Evolutionary conservation across 495 filamentous ascomycete species (phyloP), one percentile per base, ranked within the genome.

Genomic region (Hypoxylon lienhwacheense): DNA sequence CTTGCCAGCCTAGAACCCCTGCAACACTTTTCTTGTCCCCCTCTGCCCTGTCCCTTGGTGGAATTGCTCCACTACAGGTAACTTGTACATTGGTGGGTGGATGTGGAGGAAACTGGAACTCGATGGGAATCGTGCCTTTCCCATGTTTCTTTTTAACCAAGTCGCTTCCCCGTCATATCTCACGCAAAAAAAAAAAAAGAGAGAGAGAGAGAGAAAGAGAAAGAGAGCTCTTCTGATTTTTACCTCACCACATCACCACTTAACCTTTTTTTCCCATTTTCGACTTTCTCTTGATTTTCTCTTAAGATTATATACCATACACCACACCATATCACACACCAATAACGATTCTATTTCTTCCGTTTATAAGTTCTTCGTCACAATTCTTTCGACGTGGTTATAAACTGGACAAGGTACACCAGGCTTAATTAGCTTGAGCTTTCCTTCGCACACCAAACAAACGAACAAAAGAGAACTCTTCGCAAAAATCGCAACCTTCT

Each of bases 111-210:
- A 63, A 55, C 53, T 52, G 48, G 61, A 48, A 52, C 44, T 57
- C 44, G 55, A 66, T 66, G 61, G 64, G 64, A 66, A 64, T 66
- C 53, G 47, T 62, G 45, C 50, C 61, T 67, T 67, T 67, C 65
- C 65, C 65, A 67, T 67, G 52, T 60, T 66, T 52, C 53, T 65
- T 64, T 62, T 65, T 62, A 67, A 67, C 48, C 58, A 55, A 60
- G 50, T 50, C 45, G 50, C 47, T 57, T 60, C 52, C n/a, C 50
- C 46, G 34, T 50, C 44, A 47, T 53, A 44, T 53, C 56, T 61
- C 61, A 53, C 49, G 41, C 35, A 37, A 42, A 32, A 62, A 53
- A 43, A 36, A n/a, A n/a, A n/a, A n/a, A n/a, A n/a, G n/a, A n/a
- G n/a, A n/a, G n/a, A n/a, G n/a, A n/a, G n/a, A n/a, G n/a, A n/a